Base-by-base conservation (phyloP, 2,329 filamentous ascomycete genomes). In the Verticillium albo-atrum region DNA sequence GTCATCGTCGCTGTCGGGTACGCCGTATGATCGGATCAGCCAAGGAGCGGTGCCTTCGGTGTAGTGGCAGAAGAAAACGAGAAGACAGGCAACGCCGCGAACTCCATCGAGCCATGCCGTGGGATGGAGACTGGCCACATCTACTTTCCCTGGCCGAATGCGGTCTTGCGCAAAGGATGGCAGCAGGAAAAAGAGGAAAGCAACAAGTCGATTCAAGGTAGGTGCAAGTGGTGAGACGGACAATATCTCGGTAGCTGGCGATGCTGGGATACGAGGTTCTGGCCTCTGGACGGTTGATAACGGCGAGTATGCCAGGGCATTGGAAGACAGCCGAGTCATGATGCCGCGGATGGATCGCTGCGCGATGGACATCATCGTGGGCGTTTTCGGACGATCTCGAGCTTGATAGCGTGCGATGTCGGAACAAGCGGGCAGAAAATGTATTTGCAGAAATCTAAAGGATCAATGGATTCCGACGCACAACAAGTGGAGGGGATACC, bases 61-160 rank as follows among this genome's bases (percentile, higher is more conserved):
- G 67, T 77, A 75, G 66, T 81, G 79, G 62, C 76, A 79, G 68
- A 79, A 67, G 64, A 79, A 80, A 61, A 82, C 79, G 47, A 81
- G 64, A 58, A 81, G 70, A 10, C 77, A 76, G 20, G 79, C 79
- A 34, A 82, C 68, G 26, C 79, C 79, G 20, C 79, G 77, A 54
- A 82, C 67, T 32, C 79, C 78, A 68, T 82, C 79, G 54, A 82
- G 74, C 63, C 80, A 81, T 14, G 78, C 76, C 1, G 77, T 80
- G 51, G 74, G 71, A 61, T 77, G 76, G 6, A 72, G 51, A 32
- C 64, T 5, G 60, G 62, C 7, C 37, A 56, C 30, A n/a, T 64
- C 64, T 47, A 58, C 55, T 20, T 58, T 55, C 35, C 58, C 56
- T 3, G 69, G 67, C 32, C 70, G 69, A 47, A 71, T 55, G 56